Evolutionary conservation across 2,329 filamentous ascomycete genomes (phyloP).

Genomic region (Emmonsiellopsis sp.): DNA sequence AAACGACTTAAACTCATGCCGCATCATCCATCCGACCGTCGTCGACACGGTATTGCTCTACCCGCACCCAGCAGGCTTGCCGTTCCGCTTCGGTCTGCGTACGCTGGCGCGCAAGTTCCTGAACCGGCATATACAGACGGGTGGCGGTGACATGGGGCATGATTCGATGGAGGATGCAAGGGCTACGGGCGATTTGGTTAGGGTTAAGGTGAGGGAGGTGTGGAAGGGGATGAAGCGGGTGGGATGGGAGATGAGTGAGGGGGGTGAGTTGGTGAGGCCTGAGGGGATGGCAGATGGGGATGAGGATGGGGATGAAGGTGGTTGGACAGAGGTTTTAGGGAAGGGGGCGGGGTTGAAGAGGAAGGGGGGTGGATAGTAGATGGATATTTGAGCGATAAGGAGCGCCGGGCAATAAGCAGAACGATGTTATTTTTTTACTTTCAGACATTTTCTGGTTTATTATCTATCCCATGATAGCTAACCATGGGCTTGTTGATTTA

Average conservation of each 20-base stretch:
- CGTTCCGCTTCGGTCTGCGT: conserved; percentile 69
- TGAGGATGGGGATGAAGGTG: conserved; percentile 15
- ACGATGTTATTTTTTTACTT: too few relatives aligned
- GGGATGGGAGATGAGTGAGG: conserved; percentile 54
- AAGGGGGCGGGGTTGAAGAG: conserved; percentile 18
- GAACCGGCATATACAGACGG: conserved; percentile 68
- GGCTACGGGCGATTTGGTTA: conserved; percentile 77
- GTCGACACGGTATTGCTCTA: conserved; percentile 81
- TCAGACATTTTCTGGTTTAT: too few relatives aligned
- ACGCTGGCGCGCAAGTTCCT: conserved; percentile 61
- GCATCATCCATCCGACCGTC: conserved; percentile 74
- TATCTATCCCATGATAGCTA: too few relatives aligned
- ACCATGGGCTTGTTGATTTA: too few relatives aligned
- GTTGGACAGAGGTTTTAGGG: background rate
- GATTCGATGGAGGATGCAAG: conserved; percentile 88
- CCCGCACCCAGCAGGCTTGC: conserved; percentile 67
- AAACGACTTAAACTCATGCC: conserved; percentile 81
- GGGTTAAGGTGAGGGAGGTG: conserved; percentile 57
- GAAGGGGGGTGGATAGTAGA: conserved; percentile 4
- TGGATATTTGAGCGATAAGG: background rate
- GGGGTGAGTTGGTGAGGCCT: conserved; percentile 30
- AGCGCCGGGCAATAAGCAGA: too few relatives aligned
- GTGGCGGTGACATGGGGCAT: conserved; percentile 55
- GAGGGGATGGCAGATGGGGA: conserved; percentile 1
- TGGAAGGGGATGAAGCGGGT: conserved; percentile 58